These are phyloP conservation scores for Pseudocercospora pini-densiflorae DNA, from an alignment of 2,329 filamentous ascomycete genomes.

Conservation along the genomic window DNA sequence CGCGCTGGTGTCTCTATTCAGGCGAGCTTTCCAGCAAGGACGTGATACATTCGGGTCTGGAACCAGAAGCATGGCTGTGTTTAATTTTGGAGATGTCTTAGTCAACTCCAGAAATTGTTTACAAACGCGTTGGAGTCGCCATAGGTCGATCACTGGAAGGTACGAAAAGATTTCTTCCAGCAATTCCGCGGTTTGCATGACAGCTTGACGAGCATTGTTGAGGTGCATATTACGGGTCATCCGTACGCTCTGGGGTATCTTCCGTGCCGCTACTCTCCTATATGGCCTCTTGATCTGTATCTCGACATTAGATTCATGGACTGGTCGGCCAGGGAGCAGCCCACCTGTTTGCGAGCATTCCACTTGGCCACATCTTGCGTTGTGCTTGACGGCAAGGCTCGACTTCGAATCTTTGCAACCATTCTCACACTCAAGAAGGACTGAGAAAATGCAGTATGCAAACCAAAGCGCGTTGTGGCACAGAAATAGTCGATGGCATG, in stretches of 20 bases:
- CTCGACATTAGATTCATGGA: neutral
- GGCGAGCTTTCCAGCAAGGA: neutral
- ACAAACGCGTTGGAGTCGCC: neutral
- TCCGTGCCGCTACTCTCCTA: neutral
- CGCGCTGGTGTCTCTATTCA: neutral
- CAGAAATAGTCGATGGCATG: neutral
- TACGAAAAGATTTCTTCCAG: constrained; percentile 7
- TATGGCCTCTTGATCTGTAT: neutral
- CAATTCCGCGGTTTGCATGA: neutral
- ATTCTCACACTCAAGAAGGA: neutral
- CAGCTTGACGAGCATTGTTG: neutral
- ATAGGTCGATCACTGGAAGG: neutral
- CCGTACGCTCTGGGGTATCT: neutral
- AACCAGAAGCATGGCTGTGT: neutral
- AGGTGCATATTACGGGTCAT: neutral
- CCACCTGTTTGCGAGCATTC: neutral
- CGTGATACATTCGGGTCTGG: neutral
- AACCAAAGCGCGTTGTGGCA: neutral
- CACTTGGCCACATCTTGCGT: neutral
- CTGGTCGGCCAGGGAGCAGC: neutral
- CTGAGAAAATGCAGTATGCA: neutral
- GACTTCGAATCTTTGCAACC: neutral
- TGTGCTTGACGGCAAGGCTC: neutral
- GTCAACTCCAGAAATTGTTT: neutral
- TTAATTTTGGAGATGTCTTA: neutral